phyloP scores from a whole-genome alignment of 306 rosid genomes.

The Malus sylvestris region DNA sequence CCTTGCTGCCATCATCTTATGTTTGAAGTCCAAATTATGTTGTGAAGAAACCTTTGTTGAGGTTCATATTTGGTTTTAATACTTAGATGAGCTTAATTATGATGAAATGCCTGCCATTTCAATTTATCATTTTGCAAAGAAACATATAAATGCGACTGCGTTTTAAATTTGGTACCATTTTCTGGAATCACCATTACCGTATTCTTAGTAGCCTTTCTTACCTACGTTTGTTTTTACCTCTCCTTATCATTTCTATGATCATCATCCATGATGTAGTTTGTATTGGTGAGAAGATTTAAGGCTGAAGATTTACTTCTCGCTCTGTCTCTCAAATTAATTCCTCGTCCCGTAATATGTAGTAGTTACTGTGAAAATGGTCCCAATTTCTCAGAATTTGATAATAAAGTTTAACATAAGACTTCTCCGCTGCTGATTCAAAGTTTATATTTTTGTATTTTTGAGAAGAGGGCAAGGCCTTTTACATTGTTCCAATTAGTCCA shows the following conservation, averaged over 20 bases:
- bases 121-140: neutral
- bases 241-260: neutral
- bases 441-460: neutral
- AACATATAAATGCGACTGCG: neutral
- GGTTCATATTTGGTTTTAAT: neutral
- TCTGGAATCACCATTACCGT: neutral
- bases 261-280: neutral
- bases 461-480: neutral
- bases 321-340: neutral
- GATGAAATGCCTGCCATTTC: neutral
- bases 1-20: neutral
- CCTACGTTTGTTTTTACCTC: neutral
- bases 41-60: neutral
- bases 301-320: neutral
- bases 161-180: neutral
- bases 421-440: neutral
- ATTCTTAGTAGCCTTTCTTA: neutral
- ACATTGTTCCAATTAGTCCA: too few species aligned
- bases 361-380: neutral
- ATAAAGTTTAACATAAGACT: neutral
- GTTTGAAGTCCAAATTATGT: neutral
- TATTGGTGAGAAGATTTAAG: neutral
- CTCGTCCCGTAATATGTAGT: neutral
- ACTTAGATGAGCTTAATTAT: neutral
- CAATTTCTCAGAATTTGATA: neutral